Conservation (phyloP, 495 filamentous ascomycete species). For the Tuber aestivum region DNA sequence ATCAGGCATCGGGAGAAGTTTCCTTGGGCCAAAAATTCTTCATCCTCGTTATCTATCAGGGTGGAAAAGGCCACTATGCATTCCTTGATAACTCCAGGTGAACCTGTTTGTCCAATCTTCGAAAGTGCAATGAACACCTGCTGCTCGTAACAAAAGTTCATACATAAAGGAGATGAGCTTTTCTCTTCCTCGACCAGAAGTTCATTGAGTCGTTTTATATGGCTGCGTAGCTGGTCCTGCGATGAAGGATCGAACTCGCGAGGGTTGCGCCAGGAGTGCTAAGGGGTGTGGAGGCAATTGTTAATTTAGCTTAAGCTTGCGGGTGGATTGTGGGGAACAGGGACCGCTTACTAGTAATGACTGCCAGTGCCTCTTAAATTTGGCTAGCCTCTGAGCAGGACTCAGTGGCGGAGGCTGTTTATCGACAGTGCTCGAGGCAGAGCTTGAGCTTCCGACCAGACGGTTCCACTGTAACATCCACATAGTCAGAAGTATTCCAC, state of each 20-base stretch:
- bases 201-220: constrained; percentile 63
- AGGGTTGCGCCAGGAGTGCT: constrained; percentile 49
- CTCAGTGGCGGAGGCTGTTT: constrained; percentile 62
- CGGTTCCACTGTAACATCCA: constrained; percentile 65
- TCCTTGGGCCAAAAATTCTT: constrained; percentile 79
- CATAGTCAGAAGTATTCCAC: constrained; percentile 27
- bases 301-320: constrained; percentile 19
- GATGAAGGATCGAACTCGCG: constrained; percentile 51
- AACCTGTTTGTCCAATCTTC: constrained; percentile 71
- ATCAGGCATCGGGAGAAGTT: constrained; percentile 79
- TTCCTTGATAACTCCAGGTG: constrained; percentile 74
- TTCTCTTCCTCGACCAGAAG: constrained; percentile 85
- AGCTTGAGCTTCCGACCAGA: constrained; percentile 73
- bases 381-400: constrained; percentile 76
- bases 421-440: constrained; percentile 53
- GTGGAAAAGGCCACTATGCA: constrained; percentile 80
- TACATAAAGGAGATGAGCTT: constrained; percentile 79
- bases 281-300: constrained; percentile 41
- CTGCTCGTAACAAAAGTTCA: constrained; percentile 71
- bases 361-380: constrained; percentile 83
- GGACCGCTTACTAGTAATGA: constrained; percentile 62
- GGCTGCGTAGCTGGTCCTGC: constrained; percentile 50
- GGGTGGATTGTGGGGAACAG: constrained; percentile 2
- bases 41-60: constrained; percentile 90
- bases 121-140: constrained; percentile 82